These are phyloP conservation scores for Eucalyptus sp. DNA, from an alignment of 345 rosid genomes.

Conservation along the genomic window DNA sequence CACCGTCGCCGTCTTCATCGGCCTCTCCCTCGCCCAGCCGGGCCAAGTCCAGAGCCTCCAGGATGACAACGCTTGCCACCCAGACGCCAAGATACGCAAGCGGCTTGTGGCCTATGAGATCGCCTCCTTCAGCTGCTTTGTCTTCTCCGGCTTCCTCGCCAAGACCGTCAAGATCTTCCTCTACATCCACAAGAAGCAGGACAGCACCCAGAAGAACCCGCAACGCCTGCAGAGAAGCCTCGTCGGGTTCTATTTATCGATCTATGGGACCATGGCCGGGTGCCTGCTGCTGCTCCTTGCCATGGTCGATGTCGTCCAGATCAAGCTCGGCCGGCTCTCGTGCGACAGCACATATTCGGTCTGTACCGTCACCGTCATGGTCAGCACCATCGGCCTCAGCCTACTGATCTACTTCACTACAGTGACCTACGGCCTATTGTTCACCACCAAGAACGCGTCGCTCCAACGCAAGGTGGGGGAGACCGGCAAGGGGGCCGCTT, in stretches of 20 bases:
- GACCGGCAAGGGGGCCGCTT: background rate
- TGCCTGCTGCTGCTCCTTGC: background rate
- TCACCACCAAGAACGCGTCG: background rate
- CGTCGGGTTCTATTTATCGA: background rate
- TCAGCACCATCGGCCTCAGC: background rate
- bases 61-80: background rate
- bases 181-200: background rate
- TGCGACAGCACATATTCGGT: background rate
- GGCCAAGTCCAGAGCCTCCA: background rate
- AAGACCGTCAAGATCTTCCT: conserved; percentile 3
- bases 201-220: background rate
- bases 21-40: background rate
- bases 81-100: background rate
- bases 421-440: background rate
- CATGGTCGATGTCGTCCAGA: background rate
- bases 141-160: conserved; percentile 4
- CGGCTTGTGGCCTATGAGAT: background rate
- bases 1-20: background rate
- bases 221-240: background rate
- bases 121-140: conserved; percentile 2
- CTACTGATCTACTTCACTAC: background rate
- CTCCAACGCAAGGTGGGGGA: background rate
- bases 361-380: background rate
- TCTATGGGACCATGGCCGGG: background rate
- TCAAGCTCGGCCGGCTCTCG: background rate